phyloP scores from a whole-genome alignment of 192 early-diverging fungal genomes.

The Linnemannia hyalina region DNA sequence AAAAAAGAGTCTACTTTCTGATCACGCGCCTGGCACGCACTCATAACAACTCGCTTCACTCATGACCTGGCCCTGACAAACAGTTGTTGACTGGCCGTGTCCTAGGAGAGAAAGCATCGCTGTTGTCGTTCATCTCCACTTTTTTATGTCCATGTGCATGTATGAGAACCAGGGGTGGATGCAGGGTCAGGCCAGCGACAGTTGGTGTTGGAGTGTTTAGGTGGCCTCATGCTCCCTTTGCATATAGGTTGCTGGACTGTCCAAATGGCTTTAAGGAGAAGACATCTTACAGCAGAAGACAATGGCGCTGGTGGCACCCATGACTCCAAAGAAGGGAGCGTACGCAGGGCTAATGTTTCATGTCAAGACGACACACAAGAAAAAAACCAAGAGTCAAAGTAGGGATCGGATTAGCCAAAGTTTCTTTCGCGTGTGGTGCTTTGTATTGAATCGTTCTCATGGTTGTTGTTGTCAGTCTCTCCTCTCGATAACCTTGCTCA shows the following conservation, averaged over 20 bases:
- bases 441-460: background rate
- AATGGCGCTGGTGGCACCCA: constrained; percentile 92
- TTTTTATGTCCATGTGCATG: no score
- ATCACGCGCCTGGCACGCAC: constrained; percentile 15
- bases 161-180: no score
- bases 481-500: background rate
- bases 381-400: background rate
- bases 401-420: background rate
- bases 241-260: no score
- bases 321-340: constrained; percentile 95
- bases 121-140: background rate
- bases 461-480: background rate
- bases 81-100: background rate
- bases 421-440: background rate
- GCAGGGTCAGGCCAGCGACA: no score
- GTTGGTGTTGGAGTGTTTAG: no score
- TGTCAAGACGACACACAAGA: background rate
- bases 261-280: background rate
- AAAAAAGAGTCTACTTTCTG: constrained; percentile 12
- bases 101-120: background rate
- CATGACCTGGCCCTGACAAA: background rate
- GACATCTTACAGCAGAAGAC: constrained; percentile 86
- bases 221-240: no score
- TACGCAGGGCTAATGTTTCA: constrained; percentile 81
- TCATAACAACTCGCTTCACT: background rate